These are phyloP conservation scores for Cucumis hystrix DNA, from an alignment of 306 rosid species.

Conservation along the genomic window DNA sequence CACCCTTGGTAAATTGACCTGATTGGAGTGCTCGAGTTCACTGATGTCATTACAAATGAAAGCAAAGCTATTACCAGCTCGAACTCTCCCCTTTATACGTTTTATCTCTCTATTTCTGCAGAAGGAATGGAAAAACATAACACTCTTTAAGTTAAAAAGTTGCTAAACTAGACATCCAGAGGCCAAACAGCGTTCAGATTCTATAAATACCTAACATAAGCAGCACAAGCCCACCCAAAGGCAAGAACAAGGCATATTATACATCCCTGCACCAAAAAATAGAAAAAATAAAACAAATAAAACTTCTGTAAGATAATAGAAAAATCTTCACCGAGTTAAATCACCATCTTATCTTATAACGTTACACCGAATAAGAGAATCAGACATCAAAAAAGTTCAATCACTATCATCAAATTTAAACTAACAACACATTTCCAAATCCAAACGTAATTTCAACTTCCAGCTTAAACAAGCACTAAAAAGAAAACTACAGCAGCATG, in stretches of 20 bases:
- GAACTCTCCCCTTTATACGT: slow-evolving; percentile 40
- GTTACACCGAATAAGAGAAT: background rate
- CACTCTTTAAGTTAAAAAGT: background rate
- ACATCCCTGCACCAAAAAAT: slow-evolving; percentile 51
- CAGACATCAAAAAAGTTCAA: background rate
- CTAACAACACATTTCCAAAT: background rate
- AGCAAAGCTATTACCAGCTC: slow-evolving; percentile 55
- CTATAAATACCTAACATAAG: slow-evolving; percentile 59
- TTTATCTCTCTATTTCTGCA: slow-evolving; percentile 73
- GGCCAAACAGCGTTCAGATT: background rate
- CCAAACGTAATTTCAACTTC: background rate
- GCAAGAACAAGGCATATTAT: slow-evolving; percentile 55
- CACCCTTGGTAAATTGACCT: slow-evolving; percentile 67
- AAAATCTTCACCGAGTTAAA: background rate
- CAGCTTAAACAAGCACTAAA: background rate
- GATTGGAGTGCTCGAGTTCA: slow-evolving; percentile 81
- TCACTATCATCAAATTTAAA: background rate
- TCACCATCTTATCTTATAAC: no score
- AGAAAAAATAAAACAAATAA: background rate
- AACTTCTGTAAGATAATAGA: background rate
- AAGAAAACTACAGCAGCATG: background rate
- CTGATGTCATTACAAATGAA: slow-evolving; percentile 65
- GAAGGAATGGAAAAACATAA: background rate
- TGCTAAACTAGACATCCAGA: background rate
- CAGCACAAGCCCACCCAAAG: slow-evolving; percentile 75